Evolutionary conservation across 2,329 filamentous ascomycete species (phyloP).

Genomic region (Calonectria hongkongensis): DNA sequence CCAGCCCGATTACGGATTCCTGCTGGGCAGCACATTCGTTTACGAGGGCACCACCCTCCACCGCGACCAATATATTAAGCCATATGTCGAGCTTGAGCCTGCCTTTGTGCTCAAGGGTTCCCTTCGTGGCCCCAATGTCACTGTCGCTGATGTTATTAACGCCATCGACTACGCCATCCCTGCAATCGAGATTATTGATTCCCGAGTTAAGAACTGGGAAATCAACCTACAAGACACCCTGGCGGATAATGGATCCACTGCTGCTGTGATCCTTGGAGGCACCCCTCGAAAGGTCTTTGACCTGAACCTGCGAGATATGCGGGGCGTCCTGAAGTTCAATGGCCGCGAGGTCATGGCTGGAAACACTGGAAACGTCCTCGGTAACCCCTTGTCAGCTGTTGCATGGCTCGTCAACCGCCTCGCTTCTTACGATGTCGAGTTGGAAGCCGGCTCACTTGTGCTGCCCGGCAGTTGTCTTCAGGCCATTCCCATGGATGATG

Average conservation of each 20-base stretch:
- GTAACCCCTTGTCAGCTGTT: constrained; percentile 51
- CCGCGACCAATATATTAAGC: constrained; percentile 51
- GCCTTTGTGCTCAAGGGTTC: constrained; percentile 52
- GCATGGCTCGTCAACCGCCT: constrained; percentile 54
- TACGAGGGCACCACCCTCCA: constrained; percentile 52
- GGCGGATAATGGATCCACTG: constrained; percentile 53
- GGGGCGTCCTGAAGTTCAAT: constrained; percentile 51
- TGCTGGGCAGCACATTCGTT: constrained; percentile 51
- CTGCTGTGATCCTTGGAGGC: constrained; percentile 53
- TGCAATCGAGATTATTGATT: constrained; percentile 56
- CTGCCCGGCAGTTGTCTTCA: constrained; percentile 53
- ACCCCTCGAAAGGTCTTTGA: constrained; percentile 50
- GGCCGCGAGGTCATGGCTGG: constrained; percentile 51
- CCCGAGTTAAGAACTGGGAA: constrained; percentile 53
- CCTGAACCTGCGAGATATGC: constrained; percentile 49
- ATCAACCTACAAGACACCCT: constrained; percentile 54
- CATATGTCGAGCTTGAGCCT: constrained; percentile 55
- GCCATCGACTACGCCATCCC: constrained; percentile 55
- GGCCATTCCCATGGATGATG: constrained; percentile 50
- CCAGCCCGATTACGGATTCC: constrained; percentile 55
- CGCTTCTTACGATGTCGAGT: constrained; percentile 49
- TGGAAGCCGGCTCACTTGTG: constrained; percentile 51
- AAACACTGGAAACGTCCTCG: constrained; percentile 53
- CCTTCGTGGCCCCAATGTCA: constrained; percentile 53
- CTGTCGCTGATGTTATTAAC: constrained; percentile 54